phyloP scores from a whole-genome alignment of 2,329 filamentous ascomycete genomes.

The Tolypocladium album region DNA sequence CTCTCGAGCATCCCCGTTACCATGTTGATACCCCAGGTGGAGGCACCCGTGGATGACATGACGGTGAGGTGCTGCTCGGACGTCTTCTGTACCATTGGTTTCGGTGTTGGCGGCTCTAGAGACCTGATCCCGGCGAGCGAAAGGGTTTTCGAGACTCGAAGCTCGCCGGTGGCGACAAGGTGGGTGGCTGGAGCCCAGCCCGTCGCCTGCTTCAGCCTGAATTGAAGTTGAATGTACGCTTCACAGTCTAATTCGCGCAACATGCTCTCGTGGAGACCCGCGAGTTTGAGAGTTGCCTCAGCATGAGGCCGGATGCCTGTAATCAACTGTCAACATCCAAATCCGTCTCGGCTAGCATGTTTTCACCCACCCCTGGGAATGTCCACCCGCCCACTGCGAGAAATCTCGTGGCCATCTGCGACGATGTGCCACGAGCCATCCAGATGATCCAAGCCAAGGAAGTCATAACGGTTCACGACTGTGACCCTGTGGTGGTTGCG shows the following conservation, averaged over 20 bases:
- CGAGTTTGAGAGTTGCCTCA: conserved; percentile 21
- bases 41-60: conserved; percentile 19
- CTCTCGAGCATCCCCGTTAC: conserved; percentile 28
- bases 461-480: conserved; percentile 45
- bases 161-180: conserved; percentile 38
- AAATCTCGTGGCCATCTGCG: conserved; percentile 21
- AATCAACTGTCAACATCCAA: neutral
- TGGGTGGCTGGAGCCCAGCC: conserved; percentile 42
- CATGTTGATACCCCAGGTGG: conserved; percentile 33
- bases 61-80: conserved; percentile 17
- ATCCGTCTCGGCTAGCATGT: neutral
- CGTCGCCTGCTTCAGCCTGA: conserved; percentile 29
- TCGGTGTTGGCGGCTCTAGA: conserved; percentile 6
- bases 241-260: conserved; percentile 19
- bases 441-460: conserved; percentile 38
- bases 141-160: conserved; percentile 25
- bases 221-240: conserved; percentile 36
- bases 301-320: conserved; percentile 32
- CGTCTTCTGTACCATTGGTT: conserved; percentile 11
- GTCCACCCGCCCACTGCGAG: conserved; percentile 19
- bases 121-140: conserved; percentile 14
- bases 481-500: conserved; percentile 23
- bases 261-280: conserved; percentile 15
- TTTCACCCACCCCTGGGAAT: conserved; percentile 28
- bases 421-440: conserved; percentile 31